Conservation (phyloP, 257 asterid genomes). For the Euphrasia confusa region DNA sequence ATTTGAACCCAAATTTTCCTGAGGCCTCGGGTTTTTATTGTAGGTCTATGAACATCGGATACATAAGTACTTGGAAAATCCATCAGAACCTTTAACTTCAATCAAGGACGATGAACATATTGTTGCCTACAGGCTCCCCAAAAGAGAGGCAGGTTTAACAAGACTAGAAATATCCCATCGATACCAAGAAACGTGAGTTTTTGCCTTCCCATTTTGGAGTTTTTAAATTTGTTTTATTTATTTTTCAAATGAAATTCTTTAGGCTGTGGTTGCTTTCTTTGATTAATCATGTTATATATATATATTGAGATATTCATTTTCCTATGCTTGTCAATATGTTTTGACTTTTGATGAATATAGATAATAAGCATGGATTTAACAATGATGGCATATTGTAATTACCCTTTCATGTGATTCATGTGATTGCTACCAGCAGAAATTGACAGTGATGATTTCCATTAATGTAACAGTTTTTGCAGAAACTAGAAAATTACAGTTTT, state of each 20-base stretch:
- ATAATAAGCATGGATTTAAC: slow-evolving; percentile 1
- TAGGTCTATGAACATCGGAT: slow-evolving; percentile 84
- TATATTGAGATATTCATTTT: neutral
- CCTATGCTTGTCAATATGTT: neutral
- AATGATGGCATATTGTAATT: neutral
- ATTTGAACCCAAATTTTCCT: slow-evolving; percentile 19
- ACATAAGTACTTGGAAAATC: slow-evolving; percentile 70
- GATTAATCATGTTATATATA: slow-evolving; percentile 8
- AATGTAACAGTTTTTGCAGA: neutral
- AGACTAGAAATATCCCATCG: slow-evolving; percentile 83
- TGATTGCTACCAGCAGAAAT: neutral
- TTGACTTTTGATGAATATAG: neutral
- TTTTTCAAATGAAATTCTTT: neutral
- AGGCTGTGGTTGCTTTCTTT: slow-evolving; percentile 1
- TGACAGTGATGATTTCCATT: slow-evolving; percentile 2
- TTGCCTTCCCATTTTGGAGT: neutral
- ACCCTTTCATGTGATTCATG: too few relatives aligned
- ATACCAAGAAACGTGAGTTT: slow-evolving; percentile 58
- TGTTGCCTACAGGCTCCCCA: slow-evolving; percentile 88
- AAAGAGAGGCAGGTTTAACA: slow-evolving; percentile 44
- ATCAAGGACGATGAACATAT: slow-evolving; percentile 88
- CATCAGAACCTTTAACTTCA: slow-evolving; percentile 58
- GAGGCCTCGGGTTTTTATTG: slow-evolving; percentile 21
- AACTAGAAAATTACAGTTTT: neutral
- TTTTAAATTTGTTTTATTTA: neutral